A percentile compares a stretch with the other conserved stretches of the same genome.
phyloP scores from a whole-genome alignment of 306 rosid species.

The Corylus americana region DNA sequence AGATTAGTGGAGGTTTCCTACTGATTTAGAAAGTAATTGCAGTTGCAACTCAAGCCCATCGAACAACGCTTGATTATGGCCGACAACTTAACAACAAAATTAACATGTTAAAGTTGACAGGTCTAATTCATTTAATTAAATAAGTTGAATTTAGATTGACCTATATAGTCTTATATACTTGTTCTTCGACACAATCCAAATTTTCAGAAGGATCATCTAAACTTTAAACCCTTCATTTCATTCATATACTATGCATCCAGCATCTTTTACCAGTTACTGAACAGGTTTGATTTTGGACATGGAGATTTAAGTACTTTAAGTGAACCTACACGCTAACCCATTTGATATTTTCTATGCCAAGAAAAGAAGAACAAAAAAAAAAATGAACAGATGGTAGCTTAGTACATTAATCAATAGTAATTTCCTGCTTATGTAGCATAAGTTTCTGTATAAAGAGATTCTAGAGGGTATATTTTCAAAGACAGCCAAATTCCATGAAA shows the following conservation, averaged over 20 bases:
- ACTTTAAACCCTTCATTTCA: no score
- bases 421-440: background rate
- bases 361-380: background rate
- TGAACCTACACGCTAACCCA: background rate
- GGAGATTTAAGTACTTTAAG: background rate
- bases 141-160: no score
- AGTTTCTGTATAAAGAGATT: background rate
- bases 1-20: background rate
- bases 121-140: no score
- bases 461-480: no score
- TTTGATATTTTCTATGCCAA: background rate
- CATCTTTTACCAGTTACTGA: no score
- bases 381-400: background rate
- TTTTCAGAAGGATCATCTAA: background rate
- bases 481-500: no score
- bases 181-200: no score
- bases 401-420: background rate
- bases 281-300: no score
- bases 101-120: no score
- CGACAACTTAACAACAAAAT: background rate
- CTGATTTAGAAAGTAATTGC: background rate
- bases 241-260: no score
- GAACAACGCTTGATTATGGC: no score
- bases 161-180: no score
- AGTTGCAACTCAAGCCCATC: background rate